A percentile compares a stretch with the other conserved stretches of the same genome.
These are phyloP conservation scores for Elongisporangium undulatum DNA, from an alignment of 352 stramenopile species.

Conservation along the genomic window DNA sequence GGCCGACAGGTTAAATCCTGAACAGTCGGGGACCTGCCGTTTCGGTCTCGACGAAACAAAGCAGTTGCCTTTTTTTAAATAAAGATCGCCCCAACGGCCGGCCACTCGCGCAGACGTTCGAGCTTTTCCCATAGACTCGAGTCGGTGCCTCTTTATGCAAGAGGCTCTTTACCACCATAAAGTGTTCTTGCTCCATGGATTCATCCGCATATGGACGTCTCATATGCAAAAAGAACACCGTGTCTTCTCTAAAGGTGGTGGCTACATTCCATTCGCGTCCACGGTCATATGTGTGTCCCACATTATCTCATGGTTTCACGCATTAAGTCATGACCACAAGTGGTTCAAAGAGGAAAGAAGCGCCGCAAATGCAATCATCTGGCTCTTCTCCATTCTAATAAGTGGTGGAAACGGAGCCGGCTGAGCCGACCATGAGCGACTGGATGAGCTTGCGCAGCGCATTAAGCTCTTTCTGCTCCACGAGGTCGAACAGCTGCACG, in stretches of 20 bases:
- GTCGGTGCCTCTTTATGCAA: background rate
- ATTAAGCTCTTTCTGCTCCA: constrained; percentile 93
- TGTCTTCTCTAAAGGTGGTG: background rate
- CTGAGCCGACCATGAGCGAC: constrained; percentile 9
- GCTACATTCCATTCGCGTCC: background rate
- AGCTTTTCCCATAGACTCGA: background rate
- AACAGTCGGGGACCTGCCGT: background rate
- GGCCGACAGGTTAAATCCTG: background rate
- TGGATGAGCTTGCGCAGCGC: constrained; percentile 92
- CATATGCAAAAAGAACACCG: background rate
- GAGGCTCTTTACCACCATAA: background rate
- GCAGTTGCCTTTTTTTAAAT: background rate
- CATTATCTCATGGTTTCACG: background rate
- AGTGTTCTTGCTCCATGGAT: background rate
- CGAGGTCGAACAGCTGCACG: constrained; percentile 89
- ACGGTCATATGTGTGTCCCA: too few species aligned
- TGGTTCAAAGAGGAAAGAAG: background rate
- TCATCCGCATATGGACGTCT: background rate
- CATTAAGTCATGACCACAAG: background rate
- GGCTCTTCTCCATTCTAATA: background rate
- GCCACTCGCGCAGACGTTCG: background rate
- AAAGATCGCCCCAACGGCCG: background rate
- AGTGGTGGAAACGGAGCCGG: background rate
- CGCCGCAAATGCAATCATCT: background rate
- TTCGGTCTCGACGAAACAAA: background rate